Percentiles rank a stretch among this genome's conserved stretches.
Conservation (phyloP, 2,329 filamentous ascomycete species). For the Fusarium hainanense region DNA sequence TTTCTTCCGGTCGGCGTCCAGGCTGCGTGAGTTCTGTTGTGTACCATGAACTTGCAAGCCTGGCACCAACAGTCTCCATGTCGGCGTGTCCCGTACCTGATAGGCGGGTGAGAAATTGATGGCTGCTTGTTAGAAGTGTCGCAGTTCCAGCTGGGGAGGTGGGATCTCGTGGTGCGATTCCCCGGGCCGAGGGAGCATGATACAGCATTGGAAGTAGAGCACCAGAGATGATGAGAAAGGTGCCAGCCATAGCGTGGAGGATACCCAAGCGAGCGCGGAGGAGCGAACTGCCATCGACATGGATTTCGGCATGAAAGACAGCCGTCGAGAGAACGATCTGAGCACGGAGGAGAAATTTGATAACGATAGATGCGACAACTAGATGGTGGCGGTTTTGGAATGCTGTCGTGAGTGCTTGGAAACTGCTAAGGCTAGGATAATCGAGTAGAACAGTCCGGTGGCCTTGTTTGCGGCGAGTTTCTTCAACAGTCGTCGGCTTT, state of each 20-base stretch:
- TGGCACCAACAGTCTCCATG: slow-evolving; percentile 39
- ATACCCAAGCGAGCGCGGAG: slow-evolving; percentile 37
- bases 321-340: slow-evolving; percentile 46
- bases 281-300: slow-evolving; percentile 31
- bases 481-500: slow-evolving; percentile 40
- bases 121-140: slow-evolving; percentile 42
- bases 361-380: slow-evolving; percentile 36
- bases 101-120: slow-evolving; percentile 40
- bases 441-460: slow-evolving; percentile 46
- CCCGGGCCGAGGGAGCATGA: slow-evolving; percentile 41
- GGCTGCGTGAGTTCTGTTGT: slow-evolving; percentile 42
- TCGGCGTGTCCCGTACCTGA: slow-evolving; percentile 40
- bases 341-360: slow-evolving; percentile 41
- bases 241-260: slow-evolving; percentile 41
- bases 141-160: slow-evolving; percentile 45
- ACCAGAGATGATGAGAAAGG: slow-evolving; percentile 38
- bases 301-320: slow-evolving; percentile 41
- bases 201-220: slow-evolving; percentile 44
- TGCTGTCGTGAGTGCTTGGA: slow-evolving; percentile 36
- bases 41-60: slow-evolving; percentile 46
- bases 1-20: slow-evolving; percentile 37
- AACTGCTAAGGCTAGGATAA: slow-evolving; percentile 40
- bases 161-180: slow-evolving; percentile 46
- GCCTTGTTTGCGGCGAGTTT: slow-evolving; percentile 46
- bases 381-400: slow-evolving; percentile 45